A percentile compares a stretch with the other conserved stretches of the same genome.
Conservation (phyloP, 805 yeast species). For the Komagataella ulmi region DNA sequence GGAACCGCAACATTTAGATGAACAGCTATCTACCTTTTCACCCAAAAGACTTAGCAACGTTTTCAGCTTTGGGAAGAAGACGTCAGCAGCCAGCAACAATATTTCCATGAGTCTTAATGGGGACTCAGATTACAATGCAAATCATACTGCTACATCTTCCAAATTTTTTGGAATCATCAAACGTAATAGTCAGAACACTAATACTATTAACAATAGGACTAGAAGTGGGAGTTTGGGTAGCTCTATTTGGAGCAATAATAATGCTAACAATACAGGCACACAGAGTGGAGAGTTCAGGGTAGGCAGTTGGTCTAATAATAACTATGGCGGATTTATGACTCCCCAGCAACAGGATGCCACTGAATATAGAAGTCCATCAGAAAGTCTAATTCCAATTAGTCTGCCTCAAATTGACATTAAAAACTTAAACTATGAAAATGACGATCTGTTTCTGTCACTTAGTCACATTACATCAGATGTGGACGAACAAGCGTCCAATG, state of each 20-base stretch:
- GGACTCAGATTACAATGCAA: slow-evolving; percentile 1
- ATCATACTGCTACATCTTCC: slow-evolving; percentile 1
- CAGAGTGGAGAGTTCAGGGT: not conserved
- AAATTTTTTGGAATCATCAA: slow-evolving; percentile 4
- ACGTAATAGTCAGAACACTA: not conserved
- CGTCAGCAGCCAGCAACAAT: not conserved
- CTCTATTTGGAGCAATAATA: slow-evolving; percentile 18
- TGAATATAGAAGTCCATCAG: not conserved
- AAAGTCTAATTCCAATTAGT: not conserved
- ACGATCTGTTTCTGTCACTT: not conserved
- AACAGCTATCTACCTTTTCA: slow-evolving; percentile 9
- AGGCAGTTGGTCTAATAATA: not conserved
- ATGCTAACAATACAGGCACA: not conserved
- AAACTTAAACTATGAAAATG: not conserved
- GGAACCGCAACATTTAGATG: not conserved
- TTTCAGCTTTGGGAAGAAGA: slow-evolving; percentile 14
- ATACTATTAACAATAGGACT: slow-evolving; percentile 10
- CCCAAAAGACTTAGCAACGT: slow-evolving; percentile 18
- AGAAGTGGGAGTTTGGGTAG: slow-evolving; percentile 21
- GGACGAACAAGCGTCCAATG: not conserved
- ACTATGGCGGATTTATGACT: not conserved
- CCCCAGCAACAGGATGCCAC: not conserved
- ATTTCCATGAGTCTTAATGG: not conserved
- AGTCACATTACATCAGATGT: not conserved
- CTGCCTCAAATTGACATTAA: not conserved